Evolutionary conservation across 352 stramenopile genomes (phyloP), one percentile per base, ranked within the genome.

Genomic region (Albugo candida): DNA sequence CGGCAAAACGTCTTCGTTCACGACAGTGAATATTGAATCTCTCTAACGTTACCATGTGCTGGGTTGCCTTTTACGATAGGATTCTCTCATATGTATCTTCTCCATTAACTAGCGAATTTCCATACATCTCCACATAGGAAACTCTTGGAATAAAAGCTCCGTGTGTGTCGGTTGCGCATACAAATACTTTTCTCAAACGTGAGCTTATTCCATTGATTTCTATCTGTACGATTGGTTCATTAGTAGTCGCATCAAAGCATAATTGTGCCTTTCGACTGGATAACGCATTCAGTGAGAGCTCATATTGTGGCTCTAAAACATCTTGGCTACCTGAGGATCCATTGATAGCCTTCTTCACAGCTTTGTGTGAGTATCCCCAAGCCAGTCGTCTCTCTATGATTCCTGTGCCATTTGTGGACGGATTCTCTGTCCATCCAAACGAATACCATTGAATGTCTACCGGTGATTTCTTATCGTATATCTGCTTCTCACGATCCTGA

Each of bases 381-480:
- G 73, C 73, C 45, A 85, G 53, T 53, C 54, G 62, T 42, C 73
- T 68, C 49, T 85, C 73, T 39, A 83, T 43, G 54, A 81, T 68
- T 37, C 73, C 73, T 10, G 68, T 83, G 13, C 52, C 42, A 41
- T 85, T 85, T 46, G 51, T 81, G 37, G 64, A 81, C 12, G 70
- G 73, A 49, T 78, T 58, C 16, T 48, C 48, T 5, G 73, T 85
- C 73, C 73, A 85, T 35, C 73, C 73, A 49, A 80, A 85, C 54
- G 70, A 83, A 58, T 82, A 69, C 73, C 73, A 85, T 47, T 80
- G 81, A 60, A 85, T 82, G 54, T 85, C 70, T 40, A 85, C 58
- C 36, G 73, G 73, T 55, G 57, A 72, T 51, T 80, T 79, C 17
- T 61, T 48, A 55, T 85, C 62, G 38, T 83, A 50, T 38, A 67